These are phyloP conservation scores for Mangifera indica DNA, from an alignment of 345 rosid genomes.

Conservation along the genomic window DNA sequence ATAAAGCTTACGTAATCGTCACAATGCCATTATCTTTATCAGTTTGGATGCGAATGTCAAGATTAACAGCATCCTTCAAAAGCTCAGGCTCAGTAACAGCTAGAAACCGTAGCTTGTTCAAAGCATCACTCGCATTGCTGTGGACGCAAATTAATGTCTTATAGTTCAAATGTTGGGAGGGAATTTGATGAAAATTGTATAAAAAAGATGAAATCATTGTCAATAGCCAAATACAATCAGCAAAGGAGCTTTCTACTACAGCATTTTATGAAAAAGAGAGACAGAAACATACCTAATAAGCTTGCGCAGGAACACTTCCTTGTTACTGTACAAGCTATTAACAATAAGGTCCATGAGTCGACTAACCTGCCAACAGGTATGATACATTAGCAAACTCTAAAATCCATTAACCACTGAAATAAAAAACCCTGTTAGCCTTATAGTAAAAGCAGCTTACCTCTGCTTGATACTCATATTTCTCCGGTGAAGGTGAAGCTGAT, in stretches of 20 bases:
- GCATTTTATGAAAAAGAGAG: background rate
- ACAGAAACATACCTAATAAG: constrained; percentile 63
- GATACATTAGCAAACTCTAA: background rate
- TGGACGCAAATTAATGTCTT: constrained; percentile 13
- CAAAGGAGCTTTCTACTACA: too few species aligned
- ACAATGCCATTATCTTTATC: constrained; percentile 84
- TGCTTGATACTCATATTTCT: constrained; percentile 94
- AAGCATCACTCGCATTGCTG: constrained; percentile 99
- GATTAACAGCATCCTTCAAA: constrained; percentile 64
- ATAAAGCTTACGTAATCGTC: constrained; percentile 59
- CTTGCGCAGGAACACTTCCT: constrained; percentile 96
- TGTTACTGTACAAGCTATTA: constrained; percentile 91
- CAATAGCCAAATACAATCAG: too few species aligned
- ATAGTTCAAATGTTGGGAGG: constrained; percentile 1
- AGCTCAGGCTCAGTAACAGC: constrained; percentile 78
- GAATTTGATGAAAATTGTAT: too few species aligned
- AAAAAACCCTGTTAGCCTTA: background rate
- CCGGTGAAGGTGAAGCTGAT: constrained; percentile 51
- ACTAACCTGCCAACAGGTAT: constrained; percentile 63
- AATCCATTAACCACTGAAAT: constrained; percentile 7
- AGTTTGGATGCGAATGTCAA: constrained; percentile 81
- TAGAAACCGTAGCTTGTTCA: constrained; percentile 89
- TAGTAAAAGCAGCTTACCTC: constrained; percentile 47
- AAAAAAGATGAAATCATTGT: too few species aligned
- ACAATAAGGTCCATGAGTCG: constrained; percentile 99